phyloP scores from a whole-genome alignment of 208 protist genomes.

The Leishmania mexicana region DNA sequence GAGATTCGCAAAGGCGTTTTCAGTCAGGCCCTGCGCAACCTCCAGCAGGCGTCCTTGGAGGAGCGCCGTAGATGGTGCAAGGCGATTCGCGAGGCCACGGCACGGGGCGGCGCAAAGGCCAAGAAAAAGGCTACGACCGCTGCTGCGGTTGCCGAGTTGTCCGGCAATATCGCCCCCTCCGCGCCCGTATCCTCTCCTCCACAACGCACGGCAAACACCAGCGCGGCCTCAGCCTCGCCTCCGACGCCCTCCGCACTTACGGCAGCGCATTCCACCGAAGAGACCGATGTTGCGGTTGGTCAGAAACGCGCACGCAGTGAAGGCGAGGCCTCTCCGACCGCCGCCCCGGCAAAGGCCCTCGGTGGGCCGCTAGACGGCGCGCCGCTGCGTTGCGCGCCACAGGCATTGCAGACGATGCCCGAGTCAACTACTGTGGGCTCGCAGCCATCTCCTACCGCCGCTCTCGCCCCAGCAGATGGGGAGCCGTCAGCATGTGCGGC shows the following conservation, averaged over 20 bases:
- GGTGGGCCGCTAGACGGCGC: not conserved
- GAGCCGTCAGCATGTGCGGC: not conserved
- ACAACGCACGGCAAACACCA: slow-evolving; percentile 9
- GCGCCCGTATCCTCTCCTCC: no score
- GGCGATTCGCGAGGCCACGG: slow-evolving; percentile 54
- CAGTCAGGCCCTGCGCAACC: slow-evolving; percentile 55
- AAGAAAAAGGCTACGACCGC: not conserved
- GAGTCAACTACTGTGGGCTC: not conserved
- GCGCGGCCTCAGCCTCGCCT: slow-evolving; percentile 7
- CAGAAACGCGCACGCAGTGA: slow-evolving; percentile 13
- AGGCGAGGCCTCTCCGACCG: not conserved
- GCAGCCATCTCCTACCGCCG: not conserved
- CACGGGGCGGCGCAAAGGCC: slow-evolving; percentile 16
- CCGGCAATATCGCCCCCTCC: not conserved
- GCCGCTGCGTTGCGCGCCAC: not conserved
- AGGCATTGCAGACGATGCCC: not conserved
- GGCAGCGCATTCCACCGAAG: no score
- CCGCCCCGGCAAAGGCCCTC: not conserved
- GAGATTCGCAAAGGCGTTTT: slow-evolving; percentile 91
- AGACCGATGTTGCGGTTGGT: not conserved
- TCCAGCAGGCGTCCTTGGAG: slow-evolving; percentile 39
- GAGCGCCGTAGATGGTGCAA: slow-evolving; percentile 61
- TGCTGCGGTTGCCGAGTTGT: slow-evolving; percentile 1
- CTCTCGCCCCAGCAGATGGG: not conserved
- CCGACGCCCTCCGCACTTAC: not conserved